phyloP scores from a whole-genome alignment of 2,329 filamentous ascomycete genomes.

The Graphium sp. region DNA sequence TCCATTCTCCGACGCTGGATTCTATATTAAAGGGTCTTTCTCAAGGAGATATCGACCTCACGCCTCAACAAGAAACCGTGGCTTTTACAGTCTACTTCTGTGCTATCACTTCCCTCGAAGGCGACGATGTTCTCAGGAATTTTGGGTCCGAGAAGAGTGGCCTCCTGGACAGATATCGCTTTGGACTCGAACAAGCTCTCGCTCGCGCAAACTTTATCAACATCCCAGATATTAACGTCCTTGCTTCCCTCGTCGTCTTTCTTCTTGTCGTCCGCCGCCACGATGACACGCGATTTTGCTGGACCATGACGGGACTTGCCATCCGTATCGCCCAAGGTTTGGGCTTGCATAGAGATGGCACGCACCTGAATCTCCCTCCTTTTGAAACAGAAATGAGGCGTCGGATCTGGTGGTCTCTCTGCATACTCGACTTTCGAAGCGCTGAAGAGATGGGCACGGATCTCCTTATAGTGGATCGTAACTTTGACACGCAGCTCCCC shows the following conservation, averaged over 20 bases:
- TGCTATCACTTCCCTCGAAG: constrained; percentile 39
- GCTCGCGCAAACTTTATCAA: constrained; percentile 40
- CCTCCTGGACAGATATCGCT: constrained; percentile 28
- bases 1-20: constrained; percentile 53
- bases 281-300: constrained; percentile 35
- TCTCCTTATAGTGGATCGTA: constrained; percentile 20
- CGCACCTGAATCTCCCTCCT: constrained; percentile 30
- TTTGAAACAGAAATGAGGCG: constrained; percentile 45
- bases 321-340: constrained; percentile 43
- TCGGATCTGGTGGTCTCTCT: constrained; percentile 43
- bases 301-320: constrained; percentile 40
- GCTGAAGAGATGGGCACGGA: constrained; percentile 35
- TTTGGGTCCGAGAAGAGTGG: constrained; percentile 25
- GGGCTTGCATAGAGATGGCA: constrained; percentile 40
- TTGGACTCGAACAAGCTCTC: constrained; percentile 38
- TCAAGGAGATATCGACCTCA: constrained; percentile 39
- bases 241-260: constrained; percentile 43
- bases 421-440: constrained; percentile 35
- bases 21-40: constrained; percentile 43
- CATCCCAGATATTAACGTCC: constrained; percentile 34
- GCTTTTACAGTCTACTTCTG: constrained; percentile 47
- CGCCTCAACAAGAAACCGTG: constrained; percentile 39
- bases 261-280: constrained; percentile 28
- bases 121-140: constrained; percentile 33
- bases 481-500: constrained; percentile 30